Base-by-base conservation (phyloP, 2,329 filamentous ascomycete species). In the Aspergillus sp. region DNA sequence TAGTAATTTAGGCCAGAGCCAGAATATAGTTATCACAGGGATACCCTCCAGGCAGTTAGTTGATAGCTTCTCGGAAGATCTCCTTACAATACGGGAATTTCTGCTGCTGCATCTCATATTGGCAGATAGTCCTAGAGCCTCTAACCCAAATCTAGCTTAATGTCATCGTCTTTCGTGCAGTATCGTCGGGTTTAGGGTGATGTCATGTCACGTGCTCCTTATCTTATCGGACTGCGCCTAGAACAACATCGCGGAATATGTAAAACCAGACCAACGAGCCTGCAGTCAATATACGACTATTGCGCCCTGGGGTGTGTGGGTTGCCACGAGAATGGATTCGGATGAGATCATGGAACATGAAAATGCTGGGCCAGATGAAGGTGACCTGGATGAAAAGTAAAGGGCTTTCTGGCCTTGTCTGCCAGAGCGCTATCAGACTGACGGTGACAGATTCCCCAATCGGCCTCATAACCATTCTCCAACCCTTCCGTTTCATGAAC, bases 401-500 rank as follows among this genome's bases (percentile, higher is more conserved):
- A 2, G 10, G 28, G 19, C 19, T 19, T 19, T 19, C 26, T n/a
- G 6, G 12, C 2, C 29, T 32, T 30, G 10, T 29, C n/a, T 6
- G 7, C 5, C 10, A n/a, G 19, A 30, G 10, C 10, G 10, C 10
- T 10, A n/a, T 29, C 2, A 9, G 26, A 34, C 35, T 42, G n/a
- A 46, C 43, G 59, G 42, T 44, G 12, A 10, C 44, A 88, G 85
- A 61, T 94, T 87, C 62, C 88, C 89, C 2, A 83, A 88, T 59
- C 81, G 89, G 3, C 93, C 93, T 3, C 79, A 73, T 52, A 98
- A 97, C 55, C 80, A 85, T 56, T 81, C 81, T 35, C 81, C 80
- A 51, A 96, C 91, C 0, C 72, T 94, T 7, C 80, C 81, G 4
- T 98, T 98, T 62, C 85, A 88, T 49, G 83, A 86, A 3, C 75